A percentile compares a stretch with the other conserved stretches of the same genome.
Conservation (phyloP, 768 basidiomycete species). For the Boletus bicolor region DNA sequence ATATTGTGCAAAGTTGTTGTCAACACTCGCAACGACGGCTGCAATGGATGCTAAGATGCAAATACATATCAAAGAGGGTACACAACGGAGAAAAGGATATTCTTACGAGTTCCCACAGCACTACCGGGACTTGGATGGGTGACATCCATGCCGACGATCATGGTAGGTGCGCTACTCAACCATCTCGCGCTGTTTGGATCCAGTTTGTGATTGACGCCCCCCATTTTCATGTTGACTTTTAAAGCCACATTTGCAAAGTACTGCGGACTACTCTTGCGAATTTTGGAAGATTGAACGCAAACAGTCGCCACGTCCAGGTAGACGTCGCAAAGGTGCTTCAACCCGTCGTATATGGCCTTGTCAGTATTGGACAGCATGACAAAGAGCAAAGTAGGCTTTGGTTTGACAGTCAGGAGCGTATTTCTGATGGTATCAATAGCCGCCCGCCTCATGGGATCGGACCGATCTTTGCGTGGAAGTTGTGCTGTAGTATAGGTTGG, state of each 20-base stretch:
- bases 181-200: slow-evolving; percentile 37
- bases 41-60: slow-evolving; percentile 42
- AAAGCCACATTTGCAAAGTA: slow-evolving; percentile 56
- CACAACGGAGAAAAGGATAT: neutral
- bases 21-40: slow-evolving; percentile 51
- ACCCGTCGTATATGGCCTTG: slow-evolving; percentile 47
- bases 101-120: slow-evolving; percentile 44
- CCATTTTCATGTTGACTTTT: slow-evolving; percentile 55
- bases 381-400: slow-evolving; percentile 43
- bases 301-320: slow-evolving; percentile 55
- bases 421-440: slow-evolving; percentile 48
- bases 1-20: slow-evolving; percentile 45
- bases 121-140: slow-evolving; percentile 80
- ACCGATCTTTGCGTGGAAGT: slow-evolving; percentile 49
- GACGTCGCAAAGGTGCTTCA: slow-evolving; percentile 53
- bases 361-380: slow-evolving; percentile 48
- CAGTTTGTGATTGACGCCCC: slow-evolving; percentile 50
- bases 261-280: slow-evolving; percentile 58
- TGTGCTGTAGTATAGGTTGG: slow-evolving; percentile 34
- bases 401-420: slow-evolving; percentile 35
- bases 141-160: slow-evolving; percentile 60
- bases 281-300: slow-evolving; percentile 70
- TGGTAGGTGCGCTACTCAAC: slow-evolving; percentile 42
- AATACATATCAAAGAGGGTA: neutral
- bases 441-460: slow-evolving; percentile 51